phyloP scores from a whole-genome alignment of 2,329 filamentous ascomycete species.

The Chrysoporthe puriensis region DNA sequence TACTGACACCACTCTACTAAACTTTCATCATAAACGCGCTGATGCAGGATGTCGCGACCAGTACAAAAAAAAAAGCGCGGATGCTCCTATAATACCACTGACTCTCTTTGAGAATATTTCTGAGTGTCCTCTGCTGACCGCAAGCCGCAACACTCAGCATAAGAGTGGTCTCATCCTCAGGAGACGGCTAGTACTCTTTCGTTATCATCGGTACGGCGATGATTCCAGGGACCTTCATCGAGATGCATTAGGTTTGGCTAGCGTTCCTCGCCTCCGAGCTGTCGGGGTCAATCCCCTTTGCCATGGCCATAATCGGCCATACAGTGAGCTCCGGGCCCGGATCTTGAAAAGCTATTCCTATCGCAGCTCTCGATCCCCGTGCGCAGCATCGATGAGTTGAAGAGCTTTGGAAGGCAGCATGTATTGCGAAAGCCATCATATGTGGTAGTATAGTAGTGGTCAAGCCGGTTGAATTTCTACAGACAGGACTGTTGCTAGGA shows the following conservation, averaged over 20 bases:
- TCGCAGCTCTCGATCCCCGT: not conserved
- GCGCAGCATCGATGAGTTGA: not conserved
- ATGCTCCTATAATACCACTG: no score
- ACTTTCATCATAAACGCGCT: no score
- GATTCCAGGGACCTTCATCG: not conserved
- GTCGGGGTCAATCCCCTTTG: not conserved
- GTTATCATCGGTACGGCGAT: not conserved
- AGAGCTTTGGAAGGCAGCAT: not conserved
- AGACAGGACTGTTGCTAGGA: no score
- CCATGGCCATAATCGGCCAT: not conserved
- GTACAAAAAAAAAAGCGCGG: no score
- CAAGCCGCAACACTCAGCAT: not conserved
- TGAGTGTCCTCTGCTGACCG: not conserved
- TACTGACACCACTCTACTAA: no score
- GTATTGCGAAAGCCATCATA: not conserved
- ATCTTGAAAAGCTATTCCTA: not conserved
- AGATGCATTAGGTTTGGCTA: not conserved
- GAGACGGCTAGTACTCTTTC: not conserved
- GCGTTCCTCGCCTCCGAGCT: not conserved
- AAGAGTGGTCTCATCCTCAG: not conserved
- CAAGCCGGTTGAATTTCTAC: no score
- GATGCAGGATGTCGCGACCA: no score
- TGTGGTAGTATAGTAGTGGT: no score
- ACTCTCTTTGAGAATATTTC: no score
- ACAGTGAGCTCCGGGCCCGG: not conserved